Base-by-base conservation (phyloP, 2,329 filamentous ascomycete genomes). In the Trichoderma lentiforme region DNA sequence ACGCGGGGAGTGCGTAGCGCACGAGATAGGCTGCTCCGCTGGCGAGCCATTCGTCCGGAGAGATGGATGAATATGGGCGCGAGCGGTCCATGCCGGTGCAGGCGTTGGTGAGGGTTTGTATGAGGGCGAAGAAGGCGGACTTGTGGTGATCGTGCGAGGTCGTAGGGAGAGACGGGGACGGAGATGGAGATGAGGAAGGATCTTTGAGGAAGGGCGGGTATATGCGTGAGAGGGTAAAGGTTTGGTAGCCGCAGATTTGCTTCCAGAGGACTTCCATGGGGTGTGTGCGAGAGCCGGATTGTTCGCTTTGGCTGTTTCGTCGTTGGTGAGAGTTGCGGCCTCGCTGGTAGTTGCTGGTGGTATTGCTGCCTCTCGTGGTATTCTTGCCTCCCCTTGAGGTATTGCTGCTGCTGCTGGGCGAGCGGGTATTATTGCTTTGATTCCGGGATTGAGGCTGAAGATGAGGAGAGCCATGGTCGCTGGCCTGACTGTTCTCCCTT, bases 81-180 rank as follows among this genome's bases (percentile, higher is more conserved):
- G 75, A 72, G 21, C 79, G 77, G 58, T 79, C 78, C 30, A 74
- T 75, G 51, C 78, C 76, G 21, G 79, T 73, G 65, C 78, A 79
- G 2, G 73, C 80, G 60, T 82, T 82, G 24, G 79, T 78, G 6
- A 82, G 77, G 3, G 79, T 81, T 30, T 82, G 80, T 5, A 78
- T 74, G 12, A 81, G 74, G 1, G 80, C 81, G 30, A 78, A 79
- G 65, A 82, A 79, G 11, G 78, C 77, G 7, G 78, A 73, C 15
- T 78, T 75, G 61, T 58, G 61, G 11, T 62, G 39, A 21, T 72
- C 51, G 9, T 6, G 8, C 12, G 14, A 18, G n/a, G 34, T 6
- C 39, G 36, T 39, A 39, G n/a, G 28, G 63, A 28, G 15, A 30
- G 65, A 57, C 14, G 26, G 5, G 7, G 11, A 26, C 1, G 57